Evolutionary conservation across 2,329 filamentous ascomycete species (phyloP), one percentile per base, ranked within the genome.

Genomic region (Penicillium sp.): DNA sequence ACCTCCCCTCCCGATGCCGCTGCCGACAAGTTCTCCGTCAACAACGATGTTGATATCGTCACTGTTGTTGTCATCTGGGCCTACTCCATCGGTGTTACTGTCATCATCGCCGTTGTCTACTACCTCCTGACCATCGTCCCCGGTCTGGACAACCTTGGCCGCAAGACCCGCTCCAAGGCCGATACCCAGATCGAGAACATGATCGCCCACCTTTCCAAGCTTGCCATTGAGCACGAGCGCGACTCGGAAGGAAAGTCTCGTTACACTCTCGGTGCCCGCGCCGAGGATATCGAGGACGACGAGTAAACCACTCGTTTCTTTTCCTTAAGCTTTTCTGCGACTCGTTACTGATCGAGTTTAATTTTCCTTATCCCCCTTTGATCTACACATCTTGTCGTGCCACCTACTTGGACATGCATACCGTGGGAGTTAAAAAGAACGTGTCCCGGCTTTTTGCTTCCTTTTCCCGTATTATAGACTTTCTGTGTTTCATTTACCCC

Each of bases 11-110:
- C 29, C 27, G 62, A 64, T 49, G 53, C 59, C 18, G 64, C 57
- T 54, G 37, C 45, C 27, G 58, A 57, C 30, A 13, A 30, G 36
- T 71, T 71, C 67, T 61, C 75, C 56, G 48, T 61, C 40, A 75
- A 80, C 64, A 78, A 79, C 56, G 76, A 79, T 67, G 77, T 77
- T 54, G 80, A 82, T 66, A 78, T 85, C 57, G 72, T 78, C 60
- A 78, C 76, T 46, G 74, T 77, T 36, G 75, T 78, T 52, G 72
- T 78, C 49, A 71, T 78, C 64, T 78, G 76, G 76, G 66, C 67
- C 42, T 78, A 77, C 72, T 78, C 76, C 18, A 76, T 78, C 49
- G 75, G 73, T 68, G 75, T 77, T 46, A 77, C 74, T 31, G 71
- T 78, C 58, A 75, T 78, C 63, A 75, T 78, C 56, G 76, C 75